Evolutionary conservation across 331 rosid genomes (phyloP).

Genomic region (Saraca asoca): DNA sequence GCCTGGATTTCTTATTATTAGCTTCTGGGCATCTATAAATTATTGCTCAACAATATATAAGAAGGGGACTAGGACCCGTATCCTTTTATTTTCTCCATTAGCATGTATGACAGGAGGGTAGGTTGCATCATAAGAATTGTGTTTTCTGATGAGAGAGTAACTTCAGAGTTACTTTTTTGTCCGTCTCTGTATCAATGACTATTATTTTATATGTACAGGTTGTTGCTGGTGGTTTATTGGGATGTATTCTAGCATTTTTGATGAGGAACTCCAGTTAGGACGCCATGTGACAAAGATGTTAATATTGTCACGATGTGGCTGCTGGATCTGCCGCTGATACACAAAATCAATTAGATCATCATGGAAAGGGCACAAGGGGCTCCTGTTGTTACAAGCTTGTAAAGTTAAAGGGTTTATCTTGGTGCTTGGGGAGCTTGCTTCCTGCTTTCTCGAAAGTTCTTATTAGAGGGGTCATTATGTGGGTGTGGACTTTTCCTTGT

Average conservation of each 20-base stretch:
- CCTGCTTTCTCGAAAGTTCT: constrained; percentile 17
- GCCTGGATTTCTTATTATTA: neutral
- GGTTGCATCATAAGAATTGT: neutral
- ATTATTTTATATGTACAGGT: constrained; percentile 49
- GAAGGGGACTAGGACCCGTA: neutral
- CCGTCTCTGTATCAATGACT: neutral
- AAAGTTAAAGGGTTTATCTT: constrained; percentile 19
- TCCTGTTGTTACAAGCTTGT: constrained; percentile 28
- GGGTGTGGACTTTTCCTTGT: too few relatives aligned
- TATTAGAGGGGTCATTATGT: too few relatives aligned
- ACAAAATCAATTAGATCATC: neutral
- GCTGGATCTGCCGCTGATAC: neutral
- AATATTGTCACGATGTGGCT: constrained; percentile 17
- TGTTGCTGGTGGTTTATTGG: constrained; percentile 72
- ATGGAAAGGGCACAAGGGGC: constrained; percentile 21
- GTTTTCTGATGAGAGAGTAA: constrained; percentile 4
- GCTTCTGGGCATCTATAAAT: neutral
- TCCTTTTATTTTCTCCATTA: constrained; percentile 7
- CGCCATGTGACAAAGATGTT: constrained; percentile 10
- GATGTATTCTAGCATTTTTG: constrained; percentile 63
- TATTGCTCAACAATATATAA: neutral
- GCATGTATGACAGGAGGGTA: neutral
- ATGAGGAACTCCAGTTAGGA: constrained; percentile 43
- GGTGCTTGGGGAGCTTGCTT: constrained; percentile 20
- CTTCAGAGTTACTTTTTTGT: neutral